These are phyloP conservation scores for Fusarium nygamai DNA, from an alignment of 2,329 filamentous ascomycete species.

Conservation along the genomic window DNA sequence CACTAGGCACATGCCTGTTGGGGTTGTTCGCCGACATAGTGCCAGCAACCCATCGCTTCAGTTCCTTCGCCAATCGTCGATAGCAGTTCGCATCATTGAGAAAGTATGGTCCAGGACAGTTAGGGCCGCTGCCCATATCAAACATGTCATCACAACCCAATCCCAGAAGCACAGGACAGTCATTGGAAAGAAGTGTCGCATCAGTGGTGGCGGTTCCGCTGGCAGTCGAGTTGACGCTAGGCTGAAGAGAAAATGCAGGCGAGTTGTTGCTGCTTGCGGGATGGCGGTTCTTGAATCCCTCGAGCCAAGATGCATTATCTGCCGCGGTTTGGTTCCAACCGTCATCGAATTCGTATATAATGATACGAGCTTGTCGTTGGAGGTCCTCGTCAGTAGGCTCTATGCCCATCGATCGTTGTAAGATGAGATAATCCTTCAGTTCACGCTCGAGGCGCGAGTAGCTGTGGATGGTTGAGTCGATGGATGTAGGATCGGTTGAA, in stretches of 20 bases:
- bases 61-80: constrained; percentile 62
- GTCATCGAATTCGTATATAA: constrained; percentile 71
- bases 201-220: constrained; percentile 29
- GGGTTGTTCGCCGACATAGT: constrained; percentile 69
- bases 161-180: constrained; percentile 16
- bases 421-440: constrained; percentile 61
- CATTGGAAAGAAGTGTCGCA: constrained; percentile 22
- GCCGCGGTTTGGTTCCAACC: constrained; percentile 72
- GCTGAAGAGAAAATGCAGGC: constrained; percentile 38
- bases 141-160: constrained; percentile 5
- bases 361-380: constrained; percentile 66
- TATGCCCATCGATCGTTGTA: constrained; percentile 56
- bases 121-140: constrained; percentile 5
- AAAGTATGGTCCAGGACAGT: constrained; percentile 53
- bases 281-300: constrained; percentile 62
- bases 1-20: constrained; percentile 66
- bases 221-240: constrained; percentile 26
- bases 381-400: constrained; percentile 64
- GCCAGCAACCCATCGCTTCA: constrained; percentile 62
- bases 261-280: constrained; percentile 36
- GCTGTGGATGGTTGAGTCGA: constrained; percentile 69
- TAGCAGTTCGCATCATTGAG: constrained; percentile 71
- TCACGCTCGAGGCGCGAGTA: constrained; percentile 66
- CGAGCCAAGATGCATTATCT: constrained; percentile 65
- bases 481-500: constrained; percentile 63